Conservation (phyloP, 1,139 yeast genomes). For the Nadsonia commutata region DNA sequence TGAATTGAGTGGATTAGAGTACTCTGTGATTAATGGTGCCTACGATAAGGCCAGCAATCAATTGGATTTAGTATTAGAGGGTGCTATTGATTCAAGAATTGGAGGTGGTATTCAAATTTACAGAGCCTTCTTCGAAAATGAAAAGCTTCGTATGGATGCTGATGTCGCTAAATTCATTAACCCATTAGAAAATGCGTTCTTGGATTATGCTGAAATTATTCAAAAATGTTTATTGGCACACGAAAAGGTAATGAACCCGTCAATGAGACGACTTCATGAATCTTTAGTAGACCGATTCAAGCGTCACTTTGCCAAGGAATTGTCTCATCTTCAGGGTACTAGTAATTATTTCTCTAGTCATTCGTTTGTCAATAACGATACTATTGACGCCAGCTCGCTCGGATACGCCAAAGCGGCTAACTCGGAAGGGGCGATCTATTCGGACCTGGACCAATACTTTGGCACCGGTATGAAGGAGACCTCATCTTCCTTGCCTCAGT, state of each 20-base stretch:
- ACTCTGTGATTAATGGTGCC: slow-evolving; percentile 38
- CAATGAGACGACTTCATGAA: slow-evolving; percentile 49
- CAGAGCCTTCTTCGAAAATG: slow-evolving; percentile 46
- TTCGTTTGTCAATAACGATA: too few relatives aligned
- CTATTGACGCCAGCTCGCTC: too few relatives aligned
- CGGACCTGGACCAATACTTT: too few relatives aligned
- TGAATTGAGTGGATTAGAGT: slow-evolving; percentile 57
- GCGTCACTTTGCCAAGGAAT: slow-evolving; percentile 57
- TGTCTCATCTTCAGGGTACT: slow-evolving; percentile 19
- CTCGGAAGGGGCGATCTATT: too few relatives aligned
- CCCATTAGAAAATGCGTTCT: slow-evolving; percentile 45
- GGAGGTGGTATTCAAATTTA: slow-evolving; percentile 87
- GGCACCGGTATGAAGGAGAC: not conserved
- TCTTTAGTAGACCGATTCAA: slow-evolving; percentile 49
- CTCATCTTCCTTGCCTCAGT: not conserved
- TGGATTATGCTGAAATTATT: slow-evolving; percentile 53
- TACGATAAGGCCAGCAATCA: slow-evolving; percentile 34
- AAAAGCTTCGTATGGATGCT: slow-evolving; percentile 25
- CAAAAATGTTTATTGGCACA: slow-evolving; percentile 57
- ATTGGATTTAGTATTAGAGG: slow-evolving; percentile 64
- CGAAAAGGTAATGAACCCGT: slow-evolving; percentile 45
- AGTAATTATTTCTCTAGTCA: not conserved
- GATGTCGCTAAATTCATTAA: slow-evolving; percentile 27
- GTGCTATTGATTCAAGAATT: slow-evolving; percentile 85
- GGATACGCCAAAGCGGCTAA: too few relatives aligned